Conservation (phyloP, 345 rosid genomes). For the Moricandia moricandioides region DNA sequence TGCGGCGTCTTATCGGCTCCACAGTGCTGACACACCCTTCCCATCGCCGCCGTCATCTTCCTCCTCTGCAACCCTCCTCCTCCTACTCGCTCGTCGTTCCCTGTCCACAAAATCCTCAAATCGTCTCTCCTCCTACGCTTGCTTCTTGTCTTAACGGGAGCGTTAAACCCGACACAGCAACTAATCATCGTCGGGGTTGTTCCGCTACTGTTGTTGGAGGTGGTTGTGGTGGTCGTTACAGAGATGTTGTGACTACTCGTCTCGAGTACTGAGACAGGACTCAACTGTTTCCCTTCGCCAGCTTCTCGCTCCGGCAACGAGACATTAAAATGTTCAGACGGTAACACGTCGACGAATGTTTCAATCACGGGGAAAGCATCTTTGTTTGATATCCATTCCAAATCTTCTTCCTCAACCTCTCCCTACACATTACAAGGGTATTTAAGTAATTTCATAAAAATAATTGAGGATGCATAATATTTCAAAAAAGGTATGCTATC, state of each 20-base stretch:
- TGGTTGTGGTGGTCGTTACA: slow-evolving; percentile 9
- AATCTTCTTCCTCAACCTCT: slow-evolving; percentile 47
- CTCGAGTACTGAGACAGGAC: slow-evolving; percentile 71
- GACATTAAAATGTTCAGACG: slow-evolving; percentile 22
- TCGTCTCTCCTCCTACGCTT: slow-evolving; percentile 46
- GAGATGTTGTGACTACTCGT: slow-evolving; percentile 43
- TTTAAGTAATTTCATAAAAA: not conserved
- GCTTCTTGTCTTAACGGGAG: slow-evolving; percentile 65
- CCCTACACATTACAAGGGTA: slow-evolving; percentile 55
- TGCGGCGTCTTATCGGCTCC: slow-evolving; percentile 86
- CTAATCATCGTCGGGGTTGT: slow-evolving; percentile 34
- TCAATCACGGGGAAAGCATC: slow-evolving; percentile 73
- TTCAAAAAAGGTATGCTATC: slow-evolving; percentile 13
- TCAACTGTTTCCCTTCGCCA: slow-evolving; percentile 40
- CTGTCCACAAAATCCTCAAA: slow-evolving; percentile 32
- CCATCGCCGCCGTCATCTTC: slow-evolving; percentile 32
- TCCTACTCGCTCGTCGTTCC: slow-evolving; percentile 22
- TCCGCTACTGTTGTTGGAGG: slow-evolving; percentile 35
- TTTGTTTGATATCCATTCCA: slow-evolving; percentile 79
- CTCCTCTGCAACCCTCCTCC: slow-evolving; percentile 33
- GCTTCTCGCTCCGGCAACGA: slow-evolving; percentile 25
- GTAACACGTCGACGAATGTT: slow-evolving; percentile 45
- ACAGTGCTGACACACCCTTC: slow-evolving; percentile 83
- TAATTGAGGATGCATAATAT: slow-evolving; percentile 20
- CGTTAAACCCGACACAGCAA: slow-evolving; percentile 42